Percentiles rank a stretch among this genome's conserved stretches.
Evolutionary conservation across 139 green algal genomes (phyloP).

Genomic region (Edaphochlamys debaryana): DNA sequence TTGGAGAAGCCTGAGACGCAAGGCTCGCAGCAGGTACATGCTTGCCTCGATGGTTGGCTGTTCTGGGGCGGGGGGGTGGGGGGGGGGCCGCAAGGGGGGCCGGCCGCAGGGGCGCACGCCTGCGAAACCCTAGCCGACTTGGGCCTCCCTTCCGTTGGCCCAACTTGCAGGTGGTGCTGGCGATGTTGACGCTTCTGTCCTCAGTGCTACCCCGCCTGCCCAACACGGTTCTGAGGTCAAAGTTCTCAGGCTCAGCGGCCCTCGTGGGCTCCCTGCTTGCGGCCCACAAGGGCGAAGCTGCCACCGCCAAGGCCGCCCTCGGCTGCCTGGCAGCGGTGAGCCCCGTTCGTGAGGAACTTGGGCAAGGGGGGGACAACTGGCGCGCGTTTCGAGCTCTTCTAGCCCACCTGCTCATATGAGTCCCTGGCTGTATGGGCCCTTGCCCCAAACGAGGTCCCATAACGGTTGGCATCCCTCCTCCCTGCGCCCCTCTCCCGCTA

Average conservation of each 20-base stretch:
- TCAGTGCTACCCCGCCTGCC: constrained; percentile 68
- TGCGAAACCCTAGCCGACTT: too few relatives aligned
- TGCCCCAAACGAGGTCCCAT: too few relatives aligned
- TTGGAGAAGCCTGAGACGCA: constrained; percentile 72
- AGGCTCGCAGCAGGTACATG: constrained; percentile 52
- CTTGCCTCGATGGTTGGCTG: neutral
- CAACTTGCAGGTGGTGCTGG: constrained; percentile 69
- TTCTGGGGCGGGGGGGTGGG: neutral
- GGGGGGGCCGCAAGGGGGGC: neutral
- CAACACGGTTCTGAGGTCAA: constrained; percentile 67
- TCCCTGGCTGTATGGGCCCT: too few relatives aligned
- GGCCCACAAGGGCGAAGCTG: constrained; percentile 55
- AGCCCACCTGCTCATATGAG: too few relatives aligned
- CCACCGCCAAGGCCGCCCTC: constrained; percentile 63
- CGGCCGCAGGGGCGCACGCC: neutral
- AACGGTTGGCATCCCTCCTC: too few relatives aligned
- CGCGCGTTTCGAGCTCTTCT: too few relatives aligned
- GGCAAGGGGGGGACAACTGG: too few relatives aligned
- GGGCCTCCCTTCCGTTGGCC: too few relatives aligned
- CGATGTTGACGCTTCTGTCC: constrained; percentile 75
- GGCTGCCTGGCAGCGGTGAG: constrained; percentile 60
- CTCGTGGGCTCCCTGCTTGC: constrained; percentile 64
- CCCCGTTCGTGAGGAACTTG: too few relatives aligned
- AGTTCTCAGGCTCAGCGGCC: constrained; percentile 53
- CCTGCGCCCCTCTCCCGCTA: too few relatives aligned